phyloP scores from a whole-genome alignment of 2,329 filamentous ascomycete species.

The Colletotrichum chrysophilum region DNA sequence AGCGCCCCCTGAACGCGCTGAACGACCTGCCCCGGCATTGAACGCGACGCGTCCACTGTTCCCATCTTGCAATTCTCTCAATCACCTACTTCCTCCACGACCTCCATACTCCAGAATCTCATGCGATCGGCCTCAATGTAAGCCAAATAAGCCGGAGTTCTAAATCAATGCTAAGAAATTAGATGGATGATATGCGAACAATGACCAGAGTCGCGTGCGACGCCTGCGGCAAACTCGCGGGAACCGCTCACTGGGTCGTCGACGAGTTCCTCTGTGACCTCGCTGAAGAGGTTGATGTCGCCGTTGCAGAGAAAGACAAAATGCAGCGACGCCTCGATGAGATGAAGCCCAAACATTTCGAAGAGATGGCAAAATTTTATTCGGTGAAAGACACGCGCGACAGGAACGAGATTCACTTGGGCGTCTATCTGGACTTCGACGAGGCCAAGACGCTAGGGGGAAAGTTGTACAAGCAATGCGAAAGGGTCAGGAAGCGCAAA shows the following conservation, averaged over 20 bases:
- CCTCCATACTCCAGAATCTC: background rate
- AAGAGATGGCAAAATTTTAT: background rate
- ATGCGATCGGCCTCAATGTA: accelerated
- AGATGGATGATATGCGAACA: background rate
- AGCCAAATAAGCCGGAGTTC: accelerated
- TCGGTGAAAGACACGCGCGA: background rate
- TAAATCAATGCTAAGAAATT: background rate
- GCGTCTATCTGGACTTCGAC: no score
- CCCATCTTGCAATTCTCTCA: background rate
- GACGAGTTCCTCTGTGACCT: background rate
- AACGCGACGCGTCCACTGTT: no score
- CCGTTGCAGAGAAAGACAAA: background rate
- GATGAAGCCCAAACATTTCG: background rate
- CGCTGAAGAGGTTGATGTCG: background rate
- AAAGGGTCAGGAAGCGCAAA: no score
- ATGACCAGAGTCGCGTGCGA: background rate
- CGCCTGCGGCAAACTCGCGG: background rate
- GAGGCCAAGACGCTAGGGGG: no score
- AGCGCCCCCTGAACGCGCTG: background rate
- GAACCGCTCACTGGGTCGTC: background rate
- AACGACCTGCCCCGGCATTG: no score
- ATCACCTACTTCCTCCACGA: background rate
- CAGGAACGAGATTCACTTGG: no score
- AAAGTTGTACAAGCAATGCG: no score
- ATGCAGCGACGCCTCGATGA: background rate